Percentiles rank a stretch among this genome's conserved stretches.
phyloP scores from a whole-genome alignment of 2,329 filamentous ascomycete genomes.

The Talaromyces sp. region DNA sequence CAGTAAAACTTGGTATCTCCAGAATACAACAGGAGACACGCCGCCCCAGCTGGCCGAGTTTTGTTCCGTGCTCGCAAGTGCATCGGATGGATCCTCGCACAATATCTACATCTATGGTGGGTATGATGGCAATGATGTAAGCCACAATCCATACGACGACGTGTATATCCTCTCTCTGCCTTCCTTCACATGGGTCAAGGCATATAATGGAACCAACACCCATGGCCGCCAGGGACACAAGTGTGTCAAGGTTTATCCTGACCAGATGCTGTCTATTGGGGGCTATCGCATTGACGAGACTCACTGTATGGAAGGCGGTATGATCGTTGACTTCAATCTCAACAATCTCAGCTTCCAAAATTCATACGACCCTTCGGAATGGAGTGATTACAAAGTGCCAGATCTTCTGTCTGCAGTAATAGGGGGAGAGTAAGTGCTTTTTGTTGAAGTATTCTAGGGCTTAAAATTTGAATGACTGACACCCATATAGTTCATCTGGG shows the following conservation, averaged over 20 bases:
- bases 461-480: too few species aligned
- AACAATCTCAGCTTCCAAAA: conserved; percentile 21
- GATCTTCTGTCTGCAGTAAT: conserved; percentile 31
- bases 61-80: conserved; percentile 45
- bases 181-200: conserved; percentile 25
- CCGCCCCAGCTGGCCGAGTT: conserved; percentile 41
- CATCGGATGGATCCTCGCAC: conserved; percentile 44
- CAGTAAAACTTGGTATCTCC: conserved; percentile 41
- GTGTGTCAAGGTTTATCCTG: conserved; percentile 23
- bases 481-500: conserved; percentile 31
- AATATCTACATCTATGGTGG: conserved; percentile 58
- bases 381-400: conserved; percentile 20
- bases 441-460: too few species aligned
- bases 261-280: conserved; percentile 22
- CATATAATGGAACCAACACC: conserved; percentile 15
- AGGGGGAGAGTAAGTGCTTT: conserved; percentile 36
- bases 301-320: conserved; percentile 17
- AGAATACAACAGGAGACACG: conserved; percentile 44
- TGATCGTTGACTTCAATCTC: conserved; percentile 22
- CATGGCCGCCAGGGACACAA: conserved; percentile 21
- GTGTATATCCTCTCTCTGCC: conserved; percentile 26
- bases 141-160: conserved; percentile 44
- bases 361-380: conserved; percentile 16
- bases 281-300: conserved; percentile 11
- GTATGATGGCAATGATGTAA: conserved; percentile 36